Percentiles rank a stretch among this genome's conserved stretches.
phyloP scores from a whole-genome alignment of 495 filamentous ascomycete species.

The Elasticomyces elasticus region DNA sequence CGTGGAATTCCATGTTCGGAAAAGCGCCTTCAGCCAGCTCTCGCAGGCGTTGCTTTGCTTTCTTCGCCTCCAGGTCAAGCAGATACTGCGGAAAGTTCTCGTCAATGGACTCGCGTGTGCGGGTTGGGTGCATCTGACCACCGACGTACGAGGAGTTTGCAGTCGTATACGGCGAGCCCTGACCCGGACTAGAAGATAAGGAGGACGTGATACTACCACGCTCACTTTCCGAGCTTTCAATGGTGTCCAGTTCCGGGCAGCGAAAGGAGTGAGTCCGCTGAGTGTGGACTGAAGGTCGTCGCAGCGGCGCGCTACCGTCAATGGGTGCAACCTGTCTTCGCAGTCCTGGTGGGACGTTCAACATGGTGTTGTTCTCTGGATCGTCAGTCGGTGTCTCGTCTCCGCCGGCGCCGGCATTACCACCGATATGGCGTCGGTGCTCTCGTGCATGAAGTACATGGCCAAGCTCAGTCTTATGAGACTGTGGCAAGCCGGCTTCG shows the following conservation, averaged over 20 bases:
- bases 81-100: constrained; percentile 63
- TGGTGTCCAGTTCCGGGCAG: constrained; percentile 44
- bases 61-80: constrained; percentile 61
- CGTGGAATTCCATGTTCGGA: constrained; percentile 54
- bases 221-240: constrained; percentile 50
- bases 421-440: constrained; percentile 13
- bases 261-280: constrained; percentile 46
- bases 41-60: constrained; percentile 61
- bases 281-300: constrained; percentile 21
- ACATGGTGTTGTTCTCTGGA: background rate
- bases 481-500: constrained; percentile 21
- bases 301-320: constrained; percentile 6
- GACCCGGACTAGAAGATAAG: constrained; percentile 41
- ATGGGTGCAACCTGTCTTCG: constrained; percentile 11
- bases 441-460: constrained; percentile 14
- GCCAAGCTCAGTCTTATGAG: constrained; percentile 35
- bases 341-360: constrained; percentile 5
- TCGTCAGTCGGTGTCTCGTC: constrained; percentile 1
- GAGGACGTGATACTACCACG: constrained; percentile 38
- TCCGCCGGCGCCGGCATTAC: no score
- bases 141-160: constrained; percentile 21
- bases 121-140: constrained; percentile 34
- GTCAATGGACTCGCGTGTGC: constrained; percentile 52
- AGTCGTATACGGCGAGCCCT: constrained; percentile 28
- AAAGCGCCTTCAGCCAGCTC: constrained; percentile 63